Percentiles rank a stretch among this genome's conserved stretches.
phyloP scores from a whole-genome alignment of 306 rosid species.

The Trifolium repens region DNA sequence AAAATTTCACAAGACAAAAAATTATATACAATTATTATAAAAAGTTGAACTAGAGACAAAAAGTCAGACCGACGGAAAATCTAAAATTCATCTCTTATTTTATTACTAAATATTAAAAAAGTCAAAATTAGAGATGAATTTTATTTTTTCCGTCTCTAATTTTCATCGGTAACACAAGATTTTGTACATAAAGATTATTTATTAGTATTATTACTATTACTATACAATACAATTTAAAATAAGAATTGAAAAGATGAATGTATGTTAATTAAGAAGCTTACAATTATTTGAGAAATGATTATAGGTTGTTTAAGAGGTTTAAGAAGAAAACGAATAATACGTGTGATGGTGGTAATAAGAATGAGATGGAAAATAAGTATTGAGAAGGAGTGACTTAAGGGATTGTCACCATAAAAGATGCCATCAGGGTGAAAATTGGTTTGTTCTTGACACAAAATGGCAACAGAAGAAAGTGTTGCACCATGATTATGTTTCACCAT shows the following conservation, averaged over 20 bases:
- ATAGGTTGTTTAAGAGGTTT: slow-evolving; percentile 77
- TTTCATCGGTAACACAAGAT: not conserved
- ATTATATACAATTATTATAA: too few species aligned
- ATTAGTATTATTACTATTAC: too few species aligned
- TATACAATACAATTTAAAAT: too few species aligned
- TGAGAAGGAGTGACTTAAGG: slow-evolving; percentile 49
- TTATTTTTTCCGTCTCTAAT: not conserved
- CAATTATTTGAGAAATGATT: slow-evolving; percentile 69
- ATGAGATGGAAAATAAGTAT: slow-evolving; percentile 51
- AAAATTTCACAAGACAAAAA: too few species aligned
- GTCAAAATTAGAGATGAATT: too few species aligned
- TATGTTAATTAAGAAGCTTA: slow-evolving; percentile 43
- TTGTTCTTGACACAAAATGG: slow-evolving; percentile 13
- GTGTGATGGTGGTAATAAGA: slow-evolving; percentile 44
- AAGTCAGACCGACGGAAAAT: not conserved
- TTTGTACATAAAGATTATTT: not conserved
- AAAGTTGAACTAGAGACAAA: not conserved
- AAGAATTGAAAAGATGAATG: not conserved
- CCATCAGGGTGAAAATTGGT: not conserved
- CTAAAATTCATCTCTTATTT: not conserved
- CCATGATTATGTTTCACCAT: not conserved
- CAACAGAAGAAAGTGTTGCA: not conserved
- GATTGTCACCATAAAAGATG: slow-evolving; percentile 54
- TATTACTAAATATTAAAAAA: too few species aligned
- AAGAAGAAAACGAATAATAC: slow-evolving; percentile 53